phyloP scores from a whole-genome alignment of 805 yeast species.

The Saturnispora galanensis region DNA sequence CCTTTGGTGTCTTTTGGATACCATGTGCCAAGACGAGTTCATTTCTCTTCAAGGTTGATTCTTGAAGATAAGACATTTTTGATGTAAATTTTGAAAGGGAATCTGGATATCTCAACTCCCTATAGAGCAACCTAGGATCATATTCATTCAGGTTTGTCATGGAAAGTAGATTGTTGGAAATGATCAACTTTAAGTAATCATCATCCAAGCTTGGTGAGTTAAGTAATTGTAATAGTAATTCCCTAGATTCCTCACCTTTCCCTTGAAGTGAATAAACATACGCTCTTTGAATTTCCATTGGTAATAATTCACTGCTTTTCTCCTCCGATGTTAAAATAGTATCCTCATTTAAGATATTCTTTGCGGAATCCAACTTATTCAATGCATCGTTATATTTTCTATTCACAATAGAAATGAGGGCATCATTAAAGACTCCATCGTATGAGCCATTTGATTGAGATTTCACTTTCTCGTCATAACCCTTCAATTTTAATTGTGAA shows the following conservation, averaged over 20 bases:
- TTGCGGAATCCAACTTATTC: slow-evolving; percentile 26
- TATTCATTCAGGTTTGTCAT: slow-evolving; percentile 11
- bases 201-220: slow-evolving; percentile 19
- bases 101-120: slow-evolving; percentile 24
- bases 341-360: slow-evolving; percentile 27
- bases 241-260: slow-evolving; percentile 25
- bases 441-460: slow-evolving; percentile 26
- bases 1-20: slow-evolving; percentile 26
- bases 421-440: slow-evolving; percentile 52
- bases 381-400: slow-evolving; percentile 34
- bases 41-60: slow-evolving; percentile 33
- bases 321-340: slow-evolving; percentile 36
- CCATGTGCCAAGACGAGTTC: slow-evolving; percentile 33
- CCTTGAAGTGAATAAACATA: slow-evolving; percentile 37
- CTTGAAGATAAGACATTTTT: slow-evolving; percentile 33
- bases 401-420: slow-evolving; percentile 38
- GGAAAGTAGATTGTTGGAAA: slow-evolving; percentile 36
- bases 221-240: slow-evolving; percentile 4
- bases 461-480: neutral
- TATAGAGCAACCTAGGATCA: slow-evolving; percentile 22
- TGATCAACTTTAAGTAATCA: slow-evolving; percentile 30
- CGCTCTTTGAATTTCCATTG: slow-evolving; percentile 53
- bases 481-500: slow-evolving; percentile 32
- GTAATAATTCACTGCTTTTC: slow-evolving; percentile 40
- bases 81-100: slow-evolving; percentile 20